phyloP scores from a whole-genome alignment of 352 stramenopile species.

The Phytopythium delawarense region DNA sequence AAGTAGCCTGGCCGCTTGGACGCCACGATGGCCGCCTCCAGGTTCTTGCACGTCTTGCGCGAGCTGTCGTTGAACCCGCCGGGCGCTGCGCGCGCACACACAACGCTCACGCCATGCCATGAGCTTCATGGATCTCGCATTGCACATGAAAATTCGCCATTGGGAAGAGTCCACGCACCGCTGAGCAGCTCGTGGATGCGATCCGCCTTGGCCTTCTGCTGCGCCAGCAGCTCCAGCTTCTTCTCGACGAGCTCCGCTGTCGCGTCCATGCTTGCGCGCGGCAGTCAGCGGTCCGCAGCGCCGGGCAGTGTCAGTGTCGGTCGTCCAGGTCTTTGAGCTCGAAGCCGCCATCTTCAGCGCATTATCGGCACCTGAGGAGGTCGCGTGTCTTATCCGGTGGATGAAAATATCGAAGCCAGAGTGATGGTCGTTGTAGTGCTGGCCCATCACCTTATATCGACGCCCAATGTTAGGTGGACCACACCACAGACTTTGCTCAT shows the following conservation, averaged over 20 bases:
- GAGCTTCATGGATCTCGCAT: background rate
- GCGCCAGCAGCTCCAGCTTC: slow-evolving; percentile 68
- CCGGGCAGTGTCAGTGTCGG: no score
- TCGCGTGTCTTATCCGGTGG: background rate
- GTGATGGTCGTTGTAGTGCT: slow-evolving; percentile 7
- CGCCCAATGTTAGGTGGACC: background rate
- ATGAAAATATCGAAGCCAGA: background rate
- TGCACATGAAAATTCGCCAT: background rate
- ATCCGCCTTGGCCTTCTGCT: slow-evolving; percentile 61
- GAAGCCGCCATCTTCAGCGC: background rate
- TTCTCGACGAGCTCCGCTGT: slow-evolving; percentile 68
- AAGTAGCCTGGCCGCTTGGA: slow-evolving; percentile 77
- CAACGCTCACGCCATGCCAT: background rate
- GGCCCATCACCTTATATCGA: background rate
- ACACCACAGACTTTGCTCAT: no score
- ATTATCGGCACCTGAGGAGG: background rate
- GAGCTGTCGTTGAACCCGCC: slow-evolving; percentile 71
- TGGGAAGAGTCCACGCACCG: slow-evolving; percentile 18
- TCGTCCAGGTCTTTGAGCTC: no score
- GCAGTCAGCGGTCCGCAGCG: background rate
- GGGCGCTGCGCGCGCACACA: slow-evolving; percentile 22
- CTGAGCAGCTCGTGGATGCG: slow-evolving; percentile 57
- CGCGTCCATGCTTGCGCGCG: slow-evolving; percentile 20
- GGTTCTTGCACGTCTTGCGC: slow-evolving; percentile 77
- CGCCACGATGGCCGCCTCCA: slow-evolving; percentile 68